phyloP scores from a whole-genome alignment of 768 basidiomycete genomes.

The Gymnopilus junonius region DNA sequence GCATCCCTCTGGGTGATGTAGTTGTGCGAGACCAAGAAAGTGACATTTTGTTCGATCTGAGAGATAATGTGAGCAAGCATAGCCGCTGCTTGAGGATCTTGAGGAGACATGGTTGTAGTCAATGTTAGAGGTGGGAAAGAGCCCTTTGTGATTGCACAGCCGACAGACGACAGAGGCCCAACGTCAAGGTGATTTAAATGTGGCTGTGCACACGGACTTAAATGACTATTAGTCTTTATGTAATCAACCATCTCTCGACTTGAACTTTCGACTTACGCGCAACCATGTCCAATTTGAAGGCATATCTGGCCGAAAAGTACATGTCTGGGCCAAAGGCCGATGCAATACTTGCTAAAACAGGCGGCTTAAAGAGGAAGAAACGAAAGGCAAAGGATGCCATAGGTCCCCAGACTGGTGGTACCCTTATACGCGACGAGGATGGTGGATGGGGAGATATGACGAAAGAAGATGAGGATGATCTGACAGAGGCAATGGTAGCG shows the following conservation, averaged over 20 bases:
- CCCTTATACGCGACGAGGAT: conserved; percentile 69
- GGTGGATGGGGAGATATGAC: conserved; percentile 63
- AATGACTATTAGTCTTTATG: neutral
- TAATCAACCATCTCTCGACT: neutral
- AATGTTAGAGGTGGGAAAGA: neutral
- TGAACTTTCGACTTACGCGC: neutral
- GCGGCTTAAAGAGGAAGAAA: conserved; percentile 77
- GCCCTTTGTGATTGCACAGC: neutral
- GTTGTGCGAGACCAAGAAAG: conserved; percentile 60
- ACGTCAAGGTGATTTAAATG: neutral
- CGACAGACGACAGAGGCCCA: neutral
- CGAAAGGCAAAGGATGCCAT: conserved; percentile 49
- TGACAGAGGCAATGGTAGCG: conserved; percentile 68
- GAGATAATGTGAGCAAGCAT: conserved; percentile 63
- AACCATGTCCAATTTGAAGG: conserved; percentile 62
- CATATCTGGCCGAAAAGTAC: conserved; percentile 90
- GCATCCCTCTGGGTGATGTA: conserved; percentile 57
- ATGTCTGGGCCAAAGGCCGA: conserved; percentile 98
- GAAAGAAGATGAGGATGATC: conserved; percentile 59
- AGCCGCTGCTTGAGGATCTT: conserved; percentile 43
- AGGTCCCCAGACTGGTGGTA: conserved; percentile 29
- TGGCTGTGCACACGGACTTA: neutral
- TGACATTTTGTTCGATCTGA: conserved; percentile 59
- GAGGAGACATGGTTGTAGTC: conserved; percentile 32
- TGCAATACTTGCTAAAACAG: conserved; percentile 79